Percentiles rank a stretch among this genome's conserved stretches.
phyloP scores from a whole-genome alignment of 148 eudicot species.

The Fagopyrum esculentum region DNA sequence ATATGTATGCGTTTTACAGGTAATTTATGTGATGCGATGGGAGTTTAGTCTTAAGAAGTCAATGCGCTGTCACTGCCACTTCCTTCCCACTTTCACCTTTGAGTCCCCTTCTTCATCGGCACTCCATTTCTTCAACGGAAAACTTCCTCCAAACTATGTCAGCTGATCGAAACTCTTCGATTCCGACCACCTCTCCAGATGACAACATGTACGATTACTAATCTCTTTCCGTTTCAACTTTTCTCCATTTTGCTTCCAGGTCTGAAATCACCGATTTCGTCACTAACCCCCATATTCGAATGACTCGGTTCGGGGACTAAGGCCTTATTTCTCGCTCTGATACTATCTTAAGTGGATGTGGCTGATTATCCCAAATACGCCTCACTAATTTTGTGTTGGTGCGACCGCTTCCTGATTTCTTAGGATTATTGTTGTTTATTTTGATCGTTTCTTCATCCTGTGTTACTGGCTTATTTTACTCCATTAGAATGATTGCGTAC shows the following conservation, averaged over 20 bases:
- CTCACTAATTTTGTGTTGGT: background rate
- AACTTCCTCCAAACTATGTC: slow-evolving; percentile 25
- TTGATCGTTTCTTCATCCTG: background rate
- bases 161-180: slow-evolving; percentile 34
- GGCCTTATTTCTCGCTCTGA: background rate
- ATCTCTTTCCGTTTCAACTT: background rate
- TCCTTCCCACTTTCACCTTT: background rate
- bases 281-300: background rate
- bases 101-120: background rate
- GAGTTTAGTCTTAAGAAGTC: background rate
- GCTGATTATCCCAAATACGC: background rate
- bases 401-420: background rate
- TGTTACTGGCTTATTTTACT: background rate
- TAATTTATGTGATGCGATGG: no score
- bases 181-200: slow-evolving; percentile 39
- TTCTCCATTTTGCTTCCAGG: background rate
- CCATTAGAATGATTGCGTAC: background rate
- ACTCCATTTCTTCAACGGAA: background rate
- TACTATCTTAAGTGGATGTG: background rate
- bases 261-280: background rate
- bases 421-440: background rate
- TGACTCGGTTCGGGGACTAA: background rate
- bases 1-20: no score
- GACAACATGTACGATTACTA: slow-evolving; percentile 44
- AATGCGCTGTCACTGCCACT: background rate